Percentiles rank a stretch among this genome's conserved stretches.
phyloP scores from a whole-genome alignment of 192 early-diverging fungal species.

The Linnemannia exigua region DNA sequence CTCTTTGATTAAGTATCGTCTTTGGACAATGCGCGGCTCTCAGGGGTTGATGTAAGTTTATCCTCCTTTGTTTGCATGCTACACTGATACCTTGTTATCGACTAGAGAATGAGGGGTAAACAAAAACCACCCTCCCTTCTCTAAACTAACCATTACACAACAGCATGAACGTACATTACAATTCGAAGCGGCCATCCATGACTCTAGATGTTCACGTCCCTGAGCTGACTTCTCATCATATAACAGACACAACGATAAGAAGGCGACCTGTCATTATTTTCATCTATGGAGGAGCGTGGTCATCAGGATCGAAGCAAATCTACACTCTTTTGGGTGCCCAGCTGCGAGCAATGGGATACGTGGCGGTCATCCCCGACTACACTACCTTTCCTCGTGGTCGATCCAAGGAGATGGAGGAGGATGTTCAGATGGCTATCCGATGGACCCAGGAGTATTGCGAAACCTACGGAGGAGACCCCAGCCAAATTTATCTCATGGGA shows the following conservation, averaged over 20 bases:
- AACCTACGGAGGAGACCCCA: constrained; percentile 48
- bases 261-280: constrained; percentile 62
- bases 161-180: constrained; percentile 22
- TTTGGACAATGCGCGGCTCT: constrained; percentile 26
- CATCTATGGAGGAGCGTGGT: constrained; percentile 67
- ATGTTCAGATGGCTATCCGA: constrained; percentile 57
- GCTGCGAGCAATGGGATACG: constrained; percentile 63
- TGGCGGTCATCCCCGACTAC: constrained; percentile 66
- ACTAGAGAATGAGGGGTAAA: not conserved
- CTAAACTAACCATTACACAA: not conserved
- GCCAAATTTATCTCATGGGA: constrained; percentile 53
- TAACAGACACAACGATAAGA: not conserved
- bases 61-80: not conserved
- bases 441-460: constrained; percentile 54
- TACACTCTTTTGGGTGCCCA: constrained; percentile 61
- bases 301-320: constrained; percentile 53
- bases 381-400: constrained; percentile 61
- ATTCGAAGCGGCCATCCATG: constrained; percentile 5
- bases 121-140: not conserved
- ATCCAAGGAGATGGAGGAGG: constrained; percentile 29
- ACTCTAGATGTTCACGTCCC: constrained; percentile 39
- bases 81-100: too few relatives aligned
- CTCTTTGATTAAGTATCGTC: constrained; percentile 20
- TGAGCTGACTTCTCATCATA: constrained; percentile 1
- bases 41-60: constrained; percentile 17